phyloP scores from a whole-genome alignment of 2,329 filamentous ascomycete genomes.

The Cytospora leucostoma region DNA sequence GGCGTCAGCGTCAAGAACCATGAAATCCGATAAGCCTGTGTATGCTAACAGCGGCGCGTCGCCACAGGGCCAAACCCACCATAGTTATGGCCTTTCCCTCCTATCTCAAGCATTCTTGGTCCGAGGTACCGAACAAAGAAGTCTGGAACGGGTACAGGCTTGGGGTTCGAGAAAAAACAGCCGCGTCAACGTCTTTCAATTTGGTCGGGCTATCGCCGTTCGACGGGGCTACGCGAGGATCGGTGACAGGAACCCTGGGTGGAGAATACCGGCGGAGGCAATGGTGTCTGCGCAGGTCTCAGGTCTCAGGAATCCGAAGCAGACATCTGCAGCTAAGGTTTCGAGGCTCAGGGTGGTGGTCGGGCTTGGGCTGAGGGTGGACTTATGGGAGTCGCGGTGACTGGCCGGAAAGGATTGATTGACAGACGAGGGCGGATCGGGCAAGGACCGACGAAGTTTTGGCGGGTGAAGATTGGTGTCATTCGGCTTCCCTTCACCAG shows the following conservation, averaged over 20 bases:
- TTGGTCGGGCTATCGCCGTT: background rate
- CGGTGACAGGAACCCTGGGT: background rate
- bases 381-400: constrained; percentile 5
- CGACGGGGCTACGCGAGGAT: constrained; percentile 8
- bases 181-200: constrained; percentile 1
- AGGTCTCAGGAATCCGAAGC: background rate
- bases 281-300: background rate
- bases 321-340: constrained; percentile 14
- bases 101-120: constrained; percentile 49
- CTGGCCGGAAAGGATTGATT: constrained; percentile 2
- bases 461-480: constrained; percentile 10
- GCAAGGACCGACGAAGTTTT: background rate
- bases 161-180: constrained; percentile 1
- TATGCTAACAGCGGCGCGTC: constrained; percentile 14
- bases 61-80: constrained; percentile 37
- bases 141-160: constrained; percentile 1
- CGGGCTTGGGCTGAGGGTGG: constrained; percentile 3
- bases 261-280: constrained; percentile 4
- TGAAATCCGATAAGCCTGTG: constrained; percentile 4
- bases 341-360: constrained; percentile 3
- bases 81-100: constrained; percentile 46
- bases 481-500: constrained; percentile 6
- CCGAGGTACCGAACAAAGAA: constrained; percentile 21
- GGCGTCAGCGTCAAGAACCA: constrained; percentile 14
- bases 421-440: background rate